Evolutionary conservation across 2,329 filamentous ascomycete genomes (phyloP), one percentile per base, ranked within the genome.

Genomic region (Bimuria novae-zelandiae): DNA sequence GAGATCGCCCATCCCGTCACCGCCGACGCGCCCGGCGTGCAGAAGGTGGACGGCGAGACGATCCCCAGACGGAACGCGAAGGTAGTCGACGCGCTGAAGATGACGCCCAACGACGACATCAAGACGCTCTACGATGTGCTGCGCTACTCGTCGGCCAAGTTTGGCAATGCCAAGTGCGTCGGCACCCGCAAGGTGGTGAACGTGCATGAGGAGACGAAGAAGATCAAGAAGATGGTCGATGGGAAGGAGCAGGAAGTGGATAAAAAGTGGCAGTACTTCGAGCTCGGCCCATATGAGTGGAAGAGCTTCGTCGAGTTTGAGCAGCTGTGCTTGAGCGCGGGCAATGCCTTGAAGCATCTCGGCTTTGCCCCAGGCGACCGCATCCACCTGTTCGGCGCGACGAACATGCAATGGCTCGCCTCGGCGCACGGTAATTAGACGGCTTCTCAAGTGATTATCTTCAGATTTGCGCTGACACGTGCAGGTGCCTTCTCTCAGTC

Each of bases 231-330:
- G 83, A 82, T 90, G 45, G 79, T 96, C 52, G 89, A 95, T 68
- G 92, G 92, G 62, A 83, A 89, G 72, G 83, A 91, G 74, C 80
- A 82, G 60, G 84, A 92, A 77, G 85, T 94, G 29, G 89, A 95
- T 59, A 96, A 96, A 84, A 85, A 93, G 74, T 96, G 92, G 92
- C 86, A 87, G 48, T 95, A 87, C 76, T 95, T 90, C 64, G 92
- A 96, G 81, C 85, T 95, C 62, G 87, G 88, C 56, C 79, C 80
- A 43, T 96, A 89, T 79, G 80, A 82, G 39, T 96, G 87, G 79
- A 80, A 88, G 69, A 90, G 85, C 64, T 95, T 92, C 76, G 80
- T 83, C 66, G 87, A 96, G 76, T 94, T 93, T 70, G 84, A 90
- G 76, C 80, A 85, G 67, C 80, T 86, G 57, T 82, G 86, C 43